Base-by-base conservation (phyloP, 2,329 filamentous ascomycete genomes). In the Rasamsonia emersonii region DNA sequence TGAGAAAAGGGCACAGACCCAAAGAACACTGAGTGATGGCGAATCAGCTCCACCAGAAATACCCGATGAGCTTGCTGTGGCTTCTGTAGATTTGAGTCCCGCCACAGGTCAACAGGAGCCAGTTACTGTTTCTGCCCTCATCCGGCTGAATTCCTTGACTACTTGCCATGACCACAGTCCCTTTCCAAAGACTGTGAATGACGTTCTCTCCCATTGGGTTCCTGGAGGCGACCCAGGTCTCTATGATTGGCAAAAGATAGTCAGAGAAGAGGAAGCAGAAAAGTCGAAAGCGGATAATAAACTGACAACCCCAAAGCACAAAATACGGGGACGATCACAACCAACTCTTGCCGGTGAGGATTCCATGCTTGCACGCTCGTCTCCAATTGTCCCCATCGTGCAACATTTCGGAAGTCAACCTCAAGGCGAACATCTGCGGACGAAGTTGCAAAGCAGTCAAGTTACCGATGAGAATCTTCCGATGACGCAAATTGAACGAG, bases 401-500 rank as follows among this genome's bases (percentile, higher is more conserved):
- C 43, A 50, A 21, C 39, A 43, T 25, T 54, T 51, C 47, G 54
- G 51, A 17, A 59, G 47, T 35, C 56, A 60, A 33, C 53, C 54
- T 4, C 46, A 52, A 10, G 33, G 36, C 20, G 35, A 42, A 28
- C 33, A 26, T 23, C 40, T 20, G 34, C 37, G 21, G 18, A 43
- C 13, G 36, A 42, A 32, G 30, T 23, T 54, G 13, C 41, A 46
- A 19, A 61, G 53, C 38, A 62, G 58, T 33, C 59, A 62, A 25
- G 38, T 46, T 13, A 47, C 41, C 7, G 42, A 57, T 11, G 52
- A 54, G 10, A 47, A 49, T 18, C 30, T 54, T 13, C 51, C 56
- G 4, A 62, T 61, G 56, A 63, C 56, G n/a, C 60, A 63, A 32
- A 35, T 49, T 14, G 60, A 63, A 36, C 51, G 55, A 19, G 60